Percentiles rank a stretch among this genome's conserved stretches.
Evolutionary conservation across 352 stramenopile species (phyloP).

Genomic region (Lagenidium sp.): DNA sequence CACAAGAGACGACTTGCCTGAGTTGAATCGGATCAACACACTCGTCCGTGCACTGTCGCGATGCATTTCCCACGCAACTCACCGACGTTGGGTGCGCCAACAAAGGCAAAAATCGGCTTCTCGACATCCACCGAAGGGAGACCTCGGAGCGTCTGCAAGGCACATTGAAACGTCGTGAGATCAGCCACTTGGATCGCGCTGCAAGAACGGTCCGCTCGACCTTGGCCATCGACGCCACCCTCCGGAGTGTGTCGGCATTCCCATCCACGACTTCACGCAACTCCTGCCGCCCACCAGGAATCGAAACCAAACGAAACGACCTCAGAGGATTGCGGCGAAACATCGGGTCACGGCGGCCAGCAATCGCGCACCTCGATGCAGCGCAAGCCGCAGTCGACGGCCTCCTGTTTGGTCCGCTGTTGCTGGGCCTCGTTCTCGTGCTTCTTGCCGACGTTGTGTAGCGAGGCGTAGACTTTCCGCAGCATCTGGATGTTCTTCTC

Average conservation of each 20-base stretch:
- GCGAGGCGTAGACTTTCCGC: slow-evolving; percentile 60
- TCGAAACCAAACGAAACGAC: not conserved
- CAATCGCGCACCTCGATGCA: slow-evolving; percentile 73
- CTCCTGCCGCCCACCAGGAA: slow-evolving; percentile 13
- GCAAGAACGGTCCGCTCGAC: too few relatives aligned
- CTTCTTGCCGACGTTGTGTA: slow-evolving; percentile 72
- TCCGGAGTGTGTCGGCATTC: slow-evolving; percentile 25
- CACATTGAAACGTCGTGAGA: too few relatives aligned
- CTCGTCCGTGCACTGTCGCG: too few relatives aligned
- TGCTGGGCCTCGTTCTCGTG: slow-evolving; percentile 60
- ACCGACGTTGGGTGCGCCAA: slow-evolving; percentile 80
- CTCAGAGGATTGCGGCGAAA: too few relatives aligned
- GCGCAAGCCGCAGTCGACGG: slow-evolving; percentile 55
- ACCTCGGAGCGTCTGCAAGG: slow-evolving; percentile 45
- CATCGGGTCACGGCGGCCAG: too few relatives aligned
- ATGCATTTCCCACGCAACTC: too few relatives aligned
- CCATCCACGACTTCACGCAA: slow-evolving; percentile 36
- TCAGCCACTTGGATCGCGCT: too few relatives aligned
- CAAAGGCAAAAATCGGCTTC: slow-evolving; percentile 78
- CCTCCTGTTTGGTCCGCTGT: slow-evolving; percentile 73
- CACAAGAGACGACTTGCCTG: slow-evolving; percentile 81
- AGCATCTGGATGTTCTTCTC: slow-evolving; percentile 68
- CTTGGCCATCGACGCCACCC: slow-evolving; percentile 57
- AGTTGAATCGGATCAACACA: not conserved
- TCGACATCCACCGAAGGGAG: slow-evolving; percentile 73